Percentiles rank a stretch among this genome's conserved stretches.
These are phyloP conservation scores for Oryza punctata DNA, from an alignment of 176 grass and related monocot genomes.

Conservation along the genomic window DNA sequence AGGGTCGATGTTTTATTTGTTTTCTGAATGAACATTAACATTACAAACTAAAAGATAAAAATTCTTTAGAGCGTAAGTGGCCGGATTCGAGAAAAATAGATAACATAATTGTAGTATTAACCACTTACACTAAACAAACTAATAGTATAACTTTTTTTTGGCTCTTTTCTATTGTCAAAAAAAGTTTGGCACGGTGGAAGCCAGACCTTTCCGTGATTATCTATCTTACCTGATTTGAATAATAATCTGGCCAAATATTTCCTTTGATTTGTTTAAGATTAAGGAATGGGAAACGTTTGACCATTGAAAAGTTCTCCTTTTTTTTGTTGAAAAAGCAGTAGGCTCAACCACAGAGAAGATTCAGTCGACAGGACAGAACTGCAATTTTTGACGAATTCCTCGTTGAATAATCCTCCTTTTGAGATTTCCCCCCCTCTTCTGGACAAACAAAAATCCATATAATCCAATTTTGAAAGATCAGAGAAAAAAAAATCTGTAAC, in stretches of 20 bases:
- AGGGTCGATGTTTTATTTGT: not conserved
- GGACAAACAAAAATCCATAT: not conserved
- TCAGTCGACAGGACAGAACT: slow-evolving; percentile 13
- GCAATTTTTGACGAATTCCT: slow-evolving; percentile 27
- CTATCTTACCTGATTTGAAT: slow-evolving; percentile 32
- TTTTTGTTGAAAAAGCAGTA: slow-evolving; percentile 8
- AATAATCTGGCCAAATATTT: not conserved
- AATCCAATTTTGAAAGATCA: not conserved
- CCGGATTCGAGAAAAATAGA: not conserved
- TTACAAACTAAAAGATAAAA: not conserved
- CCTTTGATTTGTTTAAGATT: not conserved
- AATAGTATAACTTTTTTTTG: not conserved
- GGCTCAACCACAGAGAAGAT: slow-evolving; percentile 13
- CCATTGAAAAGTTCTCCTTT: slow-evolving; percentile 34
- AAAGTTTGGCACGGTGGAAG: not conserved
- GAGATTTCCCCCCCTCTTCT: slow-evolving; percentile 24
- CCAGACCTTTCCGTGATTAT: not conserved
- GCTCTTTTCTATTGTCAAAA: not conserved
- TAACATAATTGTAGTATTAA: not conserved
- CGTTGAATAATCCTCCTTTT: slow-evolving; percentile 34
- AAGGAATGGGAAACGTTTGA: not conserved
- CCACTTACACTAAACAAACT: not conserved
- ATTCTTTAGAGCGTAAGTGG: not conserved
- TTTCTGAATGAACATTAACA: not conserved
- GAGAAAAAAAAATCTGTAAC: not conserved